phyloP scores from a whole-genome alignment of 306 rosid species.

The Pachyrhizus erosus region DNA sequence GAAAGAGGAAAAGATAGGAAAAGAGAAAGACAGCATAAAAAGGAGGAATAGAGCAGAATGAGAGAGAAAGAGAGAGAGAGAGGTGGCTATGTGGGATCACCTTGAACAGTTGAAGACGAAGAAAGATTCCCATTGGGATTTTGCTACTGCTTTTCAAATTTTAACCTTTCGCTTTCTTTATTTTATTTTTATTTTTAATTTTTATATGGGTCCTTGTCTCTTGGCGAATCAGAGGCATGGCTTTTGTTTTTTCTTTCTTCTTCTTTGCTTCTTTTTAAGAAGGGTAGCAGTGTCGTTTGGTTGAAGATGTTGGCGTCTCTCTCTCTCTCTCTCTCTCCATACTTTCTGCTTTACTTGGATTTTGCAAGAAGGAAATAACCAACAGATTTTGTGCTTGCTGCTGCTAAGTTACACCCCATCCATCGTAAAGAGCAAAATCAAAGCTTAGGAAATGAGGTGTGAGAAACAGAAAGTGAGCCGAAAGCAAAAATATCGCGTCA shows the following conservation, averaged over 20 bases:
- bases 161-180: constrained; percentile 58
- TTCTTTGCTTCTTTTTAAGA: constrained; percentile 62
- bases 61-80: neutral
- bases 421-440: constrained; percentile 35
- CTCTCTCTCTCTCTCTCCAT: neutral
- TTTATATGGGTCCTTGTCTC: constrained; percentile 56
- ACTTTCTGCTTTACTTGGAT: constrained; percentile 62
- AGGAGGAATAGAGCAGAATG: constrained; percentile 45
- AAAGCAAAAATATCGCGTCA: constrained; percentile 57
- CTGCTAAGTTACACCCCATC: constrained; percentile 9
- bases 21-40: constrained; percentile 57
- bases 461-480: constrained; percentile 58
- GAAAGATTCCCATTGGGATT: constrained; percentile 80
- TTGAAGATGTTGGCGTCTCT: constrained; percentile 47
- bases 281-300: constrained; percentile 46
- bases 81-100: constrained; percentile 60
- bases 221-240: constrained; percentile 48
- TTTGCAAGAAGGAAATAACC: constrained; percentile 50
- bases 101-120: constrained; percentile 47
- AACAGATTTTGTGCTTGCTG: constrained; percentile 42
- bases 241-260: constrained; percentile 39
- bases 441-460: constrained; percentile 39
- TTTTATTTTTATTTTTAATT: constrained; percentile 23
- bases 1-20: constrained; percentile 42
- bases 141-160: constrained; percentile 52